A percentile compares a stretch with the other conserved stretches of the same genome.
Conservation (phyloP, 2,329 filamentous ascomycete genomes). For the Nemania serpens region DNA sequence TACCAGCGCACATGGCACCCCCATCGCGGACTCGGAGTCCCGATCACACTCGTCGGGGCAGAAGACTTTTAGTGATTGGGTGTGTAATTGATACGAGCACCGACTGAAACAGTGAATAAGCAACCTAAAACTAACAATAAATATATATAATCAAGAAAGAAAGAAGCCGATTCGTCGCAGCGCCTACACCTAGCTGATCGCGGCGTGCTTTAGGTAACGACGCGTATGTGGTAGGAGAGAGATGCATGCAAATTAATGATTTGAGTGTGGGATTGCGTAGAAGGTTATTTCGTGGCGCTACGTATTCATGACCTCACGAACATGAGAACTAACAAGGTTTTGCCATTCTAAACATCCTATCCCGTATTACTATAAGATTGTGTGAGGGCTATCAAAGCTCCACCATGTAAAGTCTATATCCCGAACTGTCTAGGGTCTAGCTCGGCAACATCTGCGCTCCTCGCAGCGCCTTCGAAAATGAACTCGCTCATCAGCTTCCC, state of each 20-base stretch:
- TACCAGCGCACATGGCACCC: too few species aligned
- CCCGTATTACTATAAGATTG: background rate
- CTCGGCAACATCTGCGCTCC: constrained; percentile 67
- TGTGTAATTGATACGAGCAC: too few species aligned
- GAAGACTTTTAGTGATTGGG: too few species aligned
- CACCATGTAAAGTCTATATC: constrained; percentile 44
- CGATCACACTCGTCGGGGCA: too few species aligned
- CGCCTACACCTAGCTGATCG: too few species aligned
- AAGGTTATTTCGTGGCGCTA: background rate
- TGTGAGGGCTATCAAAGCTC: background rate
- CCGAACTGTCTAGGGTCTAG: constrained; percentile 71
- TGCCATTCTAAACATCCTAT: background rate
- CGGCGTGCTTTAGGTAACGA: too few species aligned
- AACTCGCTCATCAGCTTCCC: constrained; percentile 81
- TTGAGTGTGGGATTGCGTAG: background rate
- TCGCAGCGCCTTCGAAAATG: constrained; percentile 72
- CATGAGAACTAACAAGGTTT: background rate
- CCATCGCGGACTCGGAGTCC: too few species aligned
- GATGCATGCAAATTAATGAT: too few species aligned
- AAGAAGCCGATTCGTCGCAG: too few species aligned
- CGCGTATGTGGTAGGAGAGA: background rate
- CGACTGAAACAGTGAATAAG: too few species aligned
- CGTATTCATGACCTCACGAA: background rate
- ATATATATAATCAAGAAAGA: too few species aligned
- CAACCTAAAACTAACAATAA: too few species aligned